Conservation (phyloP, 2,329 filamentous ascomycete species). For the Exophiala alcalophila region DNA sequence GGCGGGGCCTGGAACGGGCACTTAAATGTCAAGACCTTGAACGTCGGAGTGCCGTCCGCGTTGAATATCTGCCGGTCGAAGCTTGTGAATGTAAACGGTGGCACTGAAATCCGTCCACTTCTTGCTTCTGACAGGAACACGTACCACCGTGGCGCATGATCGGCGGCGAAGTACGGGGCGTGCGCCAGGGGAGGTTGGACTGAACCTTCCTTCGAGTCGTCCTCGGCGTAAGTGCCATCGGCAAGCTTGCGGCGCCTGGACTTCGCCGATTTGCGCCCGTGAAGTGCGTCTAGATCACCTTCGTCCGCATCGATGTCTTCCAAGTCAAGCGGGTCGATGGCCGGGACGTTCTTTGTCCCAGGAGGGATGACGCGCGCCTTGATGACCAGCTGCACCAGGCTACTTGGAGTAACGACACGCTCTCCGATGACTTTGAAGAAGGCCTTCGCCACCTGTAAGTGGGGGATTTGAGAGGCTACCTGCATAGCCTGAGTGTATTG, state of each 20-base stretch:
- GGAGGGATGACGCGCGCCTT: slow-evolving; percentile 93
- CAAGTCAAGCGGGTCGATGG: slow-evolving; percentile 73
- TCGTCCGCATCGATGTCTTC: slow-evolving; percentile 91
- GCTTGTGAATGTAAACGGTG: slow-evolving; percentile 88
- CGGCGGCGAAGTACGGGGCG: slow-evolving; percentile 84
- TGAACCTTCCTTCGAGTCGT: slow-evolving; percentile 56
- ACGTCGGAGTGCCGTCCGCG: slow-evolving; percentile 75
- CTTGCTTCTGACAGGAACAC: slow-evolving; percentile 92
- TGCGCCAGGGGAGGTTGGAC: slow-evolving; percentile 78
- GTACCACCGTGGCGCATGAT: slow-evolving; percentile 88
- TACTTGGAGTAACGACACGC: slow-evolving; percentile 85
- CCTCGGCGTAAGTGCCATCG: slow-evolving; percentile 52
- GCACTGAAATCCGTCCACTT: slow-evolving; percentile 92
- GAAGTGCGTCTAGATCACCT: slow-evolving; percentile 81
- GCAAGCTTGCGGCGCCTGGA: slow-evolving; percentile 64
- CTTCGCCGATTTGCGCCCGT: slow-evolving; percentile 64
- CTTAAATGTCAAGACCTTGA: slow-evolving; percentile 92
- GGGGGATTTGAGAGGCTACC: slow-evolving; percentile 80
- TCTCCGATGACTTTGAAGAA: slow-evolving; percentile 99
- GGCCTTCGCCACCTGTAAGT: slow-evolving; percentile 79
- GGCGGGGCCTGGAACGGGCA: slow-evolving; percentile 95
- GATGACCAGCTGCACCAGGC: slow-evolving; percentile 88
- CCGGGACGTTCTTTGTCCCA: slow-evolving; percentile 68
- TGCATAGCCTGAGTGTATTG: slow-evolving; percentile 73
- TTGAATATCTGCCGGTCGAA: slow-evolving; percentile 89